Evolutionary conservation across 768 basidiomycete genomes (phyloP), one percentile per base, ranked within the genome.

Genomic region (Serpula lacrymans): DNA sequence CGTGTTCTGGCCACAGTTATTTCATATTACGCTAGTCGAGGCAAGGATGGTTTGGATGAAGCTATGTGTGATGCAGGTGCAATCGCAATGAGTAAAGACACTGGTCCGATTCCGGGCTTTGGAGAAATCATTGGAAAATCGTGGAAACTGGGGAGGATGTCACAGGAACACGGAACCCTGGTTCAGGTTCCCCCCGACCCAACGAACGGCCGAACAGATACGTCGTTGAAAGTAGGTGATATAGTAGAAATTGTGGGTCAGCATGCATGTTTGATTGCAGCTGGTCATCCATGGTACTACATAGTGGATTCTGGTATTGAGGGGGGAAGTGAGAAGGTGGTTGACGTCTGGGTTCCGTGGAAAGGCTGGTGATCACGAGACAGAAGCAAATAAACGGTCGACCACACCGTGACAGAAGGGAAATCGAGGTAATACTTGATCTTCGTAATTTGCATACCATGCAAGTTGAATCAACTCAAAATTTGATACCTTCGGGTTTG

Each of bases 261-360:
- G 59, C 87, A 93, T 58, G 90, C 88, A 6, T 94, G 90, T 55
- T 58, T 92, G 50, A 88, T 81, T 33, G 74, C 86, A 14, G 88
- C 91, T 14, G 80, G 76, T 2, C 77, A 86, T 52, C 80, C 84
- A 1, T 91, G 86, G 88, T 88, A 82, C 58, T 91, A 91, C 54
- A 67, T 92, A 14, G 79, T 91, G 2, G 89, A 92, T 49, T 76
- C 76, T 6, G 68, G 67, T n/a, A 56, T 67, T 22, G 69, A 67
- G 13, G 69, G 63, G 16, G 74, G 73, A 12, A 64, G 60, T 26
- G 69, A 72, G 27, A 57, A 47, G 21, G 80, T 90, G 6, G 78
- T 82, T 14, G 89, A 92, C 59, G 66, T 92, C 21, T 92, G 90
- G 90, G 80, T 90, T 31, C 78, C 88, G 6, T 90, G 88, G 86